phyloP scores from a whole-genome alignment of 2,329 filamentous ascomycete species.

The Paracamarosporium sp. region DNA sequence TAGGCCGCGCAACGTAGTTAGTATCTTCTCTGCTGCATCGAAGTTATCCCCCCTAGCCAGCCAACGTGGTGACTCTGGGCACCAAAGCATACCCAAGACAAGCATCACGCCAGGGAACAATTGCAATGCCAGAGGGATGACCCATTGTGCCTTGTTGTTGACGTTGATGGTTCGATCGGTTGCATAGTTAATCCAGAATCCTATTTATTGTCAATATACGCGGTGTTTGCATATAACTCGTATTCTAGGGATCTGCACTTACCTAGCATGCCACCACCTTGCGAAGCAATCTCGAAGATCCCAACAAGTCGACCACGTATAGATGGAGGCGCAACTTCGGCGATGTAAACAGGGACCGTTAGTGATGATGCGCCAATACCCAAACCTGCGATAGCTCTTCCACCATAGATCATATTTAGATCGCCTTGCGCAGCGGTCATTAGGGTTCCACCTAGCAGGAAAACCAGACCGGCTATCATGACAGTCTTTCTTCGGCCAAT shows the following conservation, averaged over 20 bases:
- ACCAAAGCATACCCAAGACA: slow-evolving; percentile 44
- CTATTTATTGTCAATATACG: background rate
- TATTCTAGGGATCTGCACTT: background rate
- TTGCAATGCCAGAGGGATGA: slow-evolving; percentile 64
- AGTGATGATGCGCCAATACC: slow-evolving; percentile 48
- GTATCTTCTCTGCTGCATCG: slow-evolving; percentile 49
- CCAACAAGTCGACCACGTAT: slow-evolving; percentile 70
- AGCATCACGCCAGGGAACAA: slow-evolving; percentile 50
- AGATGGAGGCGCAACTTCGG: slow-evolving; percentile 61
- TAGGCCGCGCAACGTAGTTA: slow-evolving; percentile 55
- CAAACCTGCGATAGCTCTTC: slow-evolving; percentile 46
- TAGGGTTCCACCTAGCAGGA: slow-evolving; percentile 50
- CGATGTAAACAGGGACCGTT: slow-evolving; percentile 48
- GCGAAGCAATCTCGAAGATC: slow-evolving; percentile 71
- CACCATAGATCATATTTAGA: slow-evolving; percentile 45
- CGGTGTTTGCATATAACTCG: background rate
- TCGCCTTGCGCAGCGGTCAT: slow-evolving; percentile 47
- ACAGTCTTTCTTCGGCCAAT: slow-evolving; percentile 58
- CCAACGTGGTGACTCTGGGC: slow-evolving; percentile 46
- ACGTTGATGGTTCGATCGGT: slow-evolving; percentile 50
- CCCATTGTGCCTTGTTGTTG: slow-evolving; percentile 63
- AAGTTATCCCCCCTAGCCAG: slow-evolving; percentile 36
- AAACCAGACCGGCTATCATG: slow-evolving; percentile 54
- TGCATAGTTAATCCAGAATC: slow-evolving; percentile 54
- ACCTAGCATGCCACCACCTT: slow-evolving; percentile 61